Evolutionary conservation across 257 asterid genomes (phyloP).

Genomic region (Phtheirospermum japonicum): DNA sequence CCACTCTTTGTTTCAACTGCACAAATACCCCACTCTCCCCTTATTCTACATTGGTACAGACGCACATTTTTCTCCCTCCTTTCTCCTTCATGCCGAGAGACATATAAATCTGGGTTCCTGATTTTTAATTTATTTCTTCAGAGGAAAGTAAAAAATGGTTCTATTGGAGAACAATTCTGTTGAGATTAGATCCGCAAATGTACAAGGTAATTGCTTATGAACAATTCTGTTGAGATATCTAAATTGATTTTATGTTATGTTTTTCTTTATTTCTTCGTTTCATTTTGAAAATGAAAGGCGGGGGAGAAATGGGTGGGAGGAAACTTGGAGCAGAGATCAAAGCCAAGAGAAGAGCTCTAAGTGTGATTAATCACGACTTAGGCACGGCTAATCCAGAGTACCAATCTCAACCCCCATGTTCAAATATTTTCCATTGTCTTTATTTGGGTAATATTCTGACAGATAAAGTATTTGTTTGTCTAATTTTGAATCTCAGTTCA

Average conservation of each 20-base stretch:
- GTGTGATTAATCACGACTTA: constrained; percentile 60
- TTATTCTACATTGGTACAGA: constrained; percentile 1
- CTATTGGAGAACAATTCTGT: constrained; percentile 51
- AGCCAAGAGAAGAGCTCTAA: constrained; percentile 58
- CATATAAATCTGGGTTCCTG: constrained; percentile 17
- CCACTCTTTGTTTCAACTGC: constrained; percentile 22
- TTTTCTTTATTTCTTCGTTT: constrained; percentile 30
- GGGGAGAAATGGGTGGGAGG: too few relatives aligned
- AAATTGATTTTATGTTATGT: neutral
- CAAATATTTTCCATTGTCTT: neutral
- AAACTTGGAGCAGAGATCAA: constrained; percentile 63
- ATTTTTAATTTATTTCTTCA: constrained; percentile 22
- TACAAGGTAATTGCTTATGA: constrained; percentile 42
- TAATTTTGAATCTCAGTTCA: constrained; percentile 40
- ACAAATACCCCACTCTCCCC: constrained; percentile 42
- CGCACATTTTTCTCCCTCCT: too few relatives aligned
- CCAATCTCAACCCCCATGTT: constrained; percentile 30
- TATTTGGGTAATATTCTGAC: neutral
- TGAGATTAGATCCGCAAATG: constrained; percentile 39
- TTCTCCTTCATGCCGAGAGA: constrained; percentile 1
- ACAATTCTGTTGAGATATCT: neutral
- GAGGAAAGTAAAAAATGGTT: constrained; percentile 33
- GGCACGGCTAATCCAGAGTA: constrained; percentile 58
- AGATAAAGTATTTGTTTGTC: neutral
- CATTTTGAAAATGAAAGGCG: too few relatives aligned